These are phyloP conservation scores for Graphilbum sp. DNA, from an alignment of 2,329 filamentous ascomycete genomes.

Conservation along the genomic window DNA sequence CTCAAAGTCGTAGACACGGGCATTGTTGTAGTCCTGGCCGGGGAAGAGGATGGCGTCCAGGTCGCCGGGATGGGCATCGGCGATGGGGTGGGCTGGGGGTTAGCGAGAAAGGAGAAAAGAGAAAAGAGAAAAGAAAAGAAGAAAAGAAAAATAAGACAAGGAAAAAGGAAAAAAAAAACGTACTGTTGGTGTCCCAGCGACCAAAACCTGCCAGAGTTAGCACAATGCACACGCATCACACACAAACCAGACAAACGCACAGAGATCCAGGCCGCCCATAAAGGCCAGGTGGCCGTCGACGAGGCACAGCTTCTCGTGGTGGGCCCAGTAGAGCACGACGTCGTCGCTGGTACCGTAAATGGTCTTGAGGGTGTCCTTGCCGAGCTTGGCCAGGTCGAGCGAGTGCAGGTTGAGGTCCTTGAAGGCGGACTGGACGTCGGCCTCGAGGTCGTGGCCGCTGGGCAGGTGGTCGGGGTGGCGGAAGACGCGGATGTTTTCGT, in stretches of 20 bases:
- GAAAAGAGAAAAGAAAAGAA: no score
- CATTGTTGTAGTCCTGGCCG: conserved; percentile 89
- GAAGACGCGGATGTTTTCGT: conserved; percentile 77
- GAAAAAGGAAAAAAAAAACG: no score
- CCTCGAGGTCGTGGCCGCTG: conserved; percentile 49
- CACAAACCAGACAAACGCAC: conserved; percentile 21
- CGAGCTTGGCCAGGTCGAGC: conserved; percentile 45
- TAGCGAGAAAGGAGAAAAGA: no score
- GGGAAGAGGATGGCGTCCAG: conserved; percentile 65
- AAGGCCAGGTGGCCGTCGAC: conserved; percentile 68
- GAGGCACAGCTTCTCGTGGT: conserved; percentile 81
- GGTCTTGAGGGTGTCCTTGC: conserved; percentile 56
- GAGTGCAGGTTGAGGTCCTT: conserved; percentile 27
- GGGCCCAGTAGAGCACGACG: conserved; percentile 78
- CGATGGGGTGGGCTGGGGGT: conserved; percentile 57
- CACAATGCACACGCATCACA: no score
- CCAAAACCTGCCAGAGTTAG: conserved; percentile 46
- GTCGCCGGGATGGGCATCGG: conserved; percentile 67
- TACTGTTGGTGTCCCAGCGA: conserved; percentile 70
- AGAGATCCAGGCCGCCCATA: conserved; percentile 84
- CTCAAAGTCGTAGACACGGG: conserved; percentile 64
- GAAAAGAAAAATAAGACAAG: no score
- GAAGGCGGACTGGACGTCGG: conserved; percentile 50
- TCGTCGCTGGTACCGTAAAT: conserved; percentile 71
- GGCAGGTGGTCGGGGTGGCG: conserved; percentile 79